Evolutionary conservation across 441 rosid species (phyloP).

Genomic region (Erysimum cheiri): DNA sequence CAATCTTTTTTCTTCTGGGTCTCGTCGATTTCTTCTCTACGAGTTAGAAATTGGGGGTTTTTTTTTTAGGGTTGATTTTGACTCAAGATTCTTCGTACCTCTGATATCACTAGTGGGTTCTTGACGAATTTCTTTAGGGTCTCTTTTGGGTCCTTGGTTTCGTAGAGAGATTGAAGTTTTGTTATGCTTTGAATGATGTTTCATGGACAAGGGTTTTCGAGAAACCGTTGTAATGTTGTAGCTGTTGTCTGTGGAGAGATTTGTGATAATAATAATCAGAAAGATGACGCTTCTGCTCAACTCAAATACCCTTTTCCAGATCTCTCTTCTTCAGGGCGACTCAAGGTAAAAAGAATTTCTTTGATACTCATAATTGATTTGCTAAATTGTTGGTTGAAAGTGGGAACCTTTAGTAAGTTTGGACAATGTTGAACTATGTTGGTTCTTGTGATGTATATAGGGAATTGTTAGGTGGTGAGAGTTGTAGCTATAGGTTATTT

Average conservation of each 20-base stretch:
- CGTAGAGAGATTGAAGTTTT: conserved; percentile 28
- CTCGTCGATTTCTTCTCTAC: conserved; percentile 31
- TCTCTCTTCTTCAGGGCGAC: conserved; percentile 83
- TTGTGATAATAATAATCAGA: conserved; percentile 51
- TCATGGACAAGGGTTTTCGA: conserved; percentile 90
- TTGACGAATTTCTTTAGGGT: conserved; percentile 44
- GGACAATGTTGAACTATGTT: conserved; percentile 22
- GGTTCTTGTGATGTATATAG: conserved; percentile 17
- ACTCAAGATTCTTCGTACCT: conserved; percentile 28
- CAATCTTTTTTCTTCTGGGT: conserved; percentile 50
- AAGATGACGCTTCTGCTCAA: conserved; percentile 54
- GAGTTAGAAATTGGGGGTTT: conserved; percentile 41
- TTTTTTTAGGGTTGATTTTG: conserved; percentile 34
- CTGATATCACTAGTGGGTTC: conserved; percentile 31
- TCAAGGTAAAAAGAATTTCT: conserved; percentile 61
- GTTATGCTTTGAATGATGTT: conserved; percentile 84
- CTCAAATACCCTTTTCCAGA: conserved; percentile 80
- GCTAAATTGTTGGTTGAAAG: neutral
- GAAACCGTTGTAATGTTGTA: conserved; percentile 86
- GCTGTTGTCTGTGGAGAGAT: conserved; percentile 67
- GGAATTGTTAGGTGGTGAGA: neutral
- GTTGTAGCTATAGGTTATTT: neutral
- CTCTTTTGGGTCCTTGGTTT: conserved; percentile 12
- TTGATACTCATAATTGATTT: conserved; percentile 4
- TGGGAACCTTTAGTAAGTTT: conserved; percentile 5